Evolutionary conservation across 306 rosid species (phyloP).

Genomic region (Geum urbanum): DNA sequence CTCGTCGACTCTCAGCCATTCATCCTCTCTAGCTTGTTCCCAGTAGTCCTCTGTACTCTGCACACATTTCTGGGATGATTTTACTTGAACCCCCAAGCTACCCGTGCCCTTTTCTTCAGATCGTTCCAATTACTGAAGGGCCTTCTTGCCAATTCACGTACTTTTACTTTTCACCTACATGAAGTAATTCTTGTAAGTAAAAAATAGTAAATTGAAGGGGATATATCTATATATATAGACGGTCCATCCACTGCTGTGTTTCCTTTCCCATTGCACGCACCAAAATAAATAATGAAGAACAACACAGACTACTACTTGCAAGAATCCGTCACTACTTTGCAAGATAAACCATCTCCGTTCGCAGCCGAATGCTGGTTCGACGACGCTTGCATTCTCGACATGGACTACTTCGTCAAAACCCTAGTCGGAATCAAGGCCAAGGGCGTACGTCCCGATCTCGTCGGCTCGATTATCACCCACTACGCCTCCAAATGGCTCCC

Average conservation of each 20-base stretch:
- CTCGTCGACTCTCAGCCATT: conserved; percentile 13
- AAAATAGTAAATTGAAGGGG: not conserved
- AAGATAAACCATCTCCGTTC: conserved; percentile 45
- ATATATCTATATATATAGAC: too few relatives aligned
- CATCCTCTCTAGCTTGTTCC: not conserved
- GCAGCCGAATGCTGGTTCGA: conserved; percentile 69
- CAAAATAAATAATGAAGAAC: conserved; percentile 26
- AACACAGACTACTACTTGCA: conserved; percentile 20
- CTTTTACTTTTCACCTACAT: not conserved
- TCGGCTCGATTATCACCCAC: conserved; percentile 82
- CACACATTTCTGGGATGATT: not conserved
- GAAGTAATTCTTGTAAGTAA: too few relatives aligned
- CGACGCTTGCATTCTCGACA: conserved; percentile 77
- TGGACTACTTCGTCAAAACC: conserved; percentile 93
- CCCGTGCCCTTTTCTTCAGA: not conserved
- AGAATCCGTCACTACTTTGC: conserved; percentile 31
- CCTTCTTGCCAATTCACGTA: not conserved
- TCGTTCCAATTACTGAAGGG: not conserved
- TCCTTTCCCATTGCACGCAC: not conserved
- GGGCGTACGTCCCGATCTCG: conserved; percentile 70
- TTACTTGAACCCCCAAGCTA: conserved; percentile 8
- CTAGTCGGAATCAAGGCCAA: conserved; percentile 71
- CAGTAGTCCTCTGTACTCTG: not conserved
- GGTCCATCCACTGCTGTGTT: not conserved
- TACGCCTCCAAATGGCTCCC: conserved; percentile 97